Conservation (phyloP, 2,329 filamentous ascomycete species). For the Gyromitra esculenta region DNA sequence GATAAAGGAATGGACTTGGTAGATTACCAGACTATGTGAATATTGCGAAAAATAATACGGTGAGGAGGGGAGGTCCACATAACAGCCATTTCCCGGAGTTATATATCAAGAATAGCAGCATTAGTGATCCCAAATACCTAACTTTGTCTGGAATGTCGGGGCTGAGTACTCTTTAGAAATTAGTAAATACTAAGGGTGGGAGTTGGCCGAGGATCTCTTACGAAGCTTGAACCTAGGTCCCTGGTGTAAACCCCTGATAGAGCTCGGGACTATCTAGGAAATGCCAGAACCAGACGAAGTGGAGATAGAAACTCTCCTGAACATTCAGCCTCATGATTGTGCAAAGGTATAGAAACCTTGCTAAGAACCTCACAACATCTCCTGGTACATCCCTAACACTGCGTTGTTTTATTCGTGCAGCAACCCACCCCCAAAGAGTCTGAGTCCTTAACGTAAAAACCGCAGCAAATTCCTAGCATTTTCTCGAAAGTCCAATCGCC, state of each 20-base stretch:
- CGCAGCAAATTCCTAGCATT: neutral
- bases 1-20: neutral
- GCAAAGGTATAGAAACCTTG: neutral
- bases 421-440: neutral
- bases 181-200: neutral
- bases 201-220: neutral
- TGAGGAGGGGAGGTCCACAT: neutral
- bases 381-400: neutral
- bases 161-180: neutral
- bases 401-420: neutral
- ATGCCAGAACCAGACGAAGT: neutral
- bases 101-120: neutral
- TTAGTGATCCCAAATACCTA: neutral
- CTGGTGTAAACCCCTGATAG: neutral
- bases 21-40: neutral
- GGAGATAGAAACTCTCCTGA: neutral
- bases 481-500: neutral
- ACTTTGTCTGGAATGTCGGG: neutral
- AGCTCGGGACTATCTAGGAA: neutral
- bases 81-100: neutral
- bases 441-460: neutral
- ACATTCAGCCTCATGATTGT: neutral
- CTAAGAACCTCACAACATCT: neutral
- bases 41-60: neutral
- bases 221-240: slow-evolving; percentile 3